Base-by-base conservation (phyloP, 352 stramenopile species). In the Pythium sukuiense region DNA sequence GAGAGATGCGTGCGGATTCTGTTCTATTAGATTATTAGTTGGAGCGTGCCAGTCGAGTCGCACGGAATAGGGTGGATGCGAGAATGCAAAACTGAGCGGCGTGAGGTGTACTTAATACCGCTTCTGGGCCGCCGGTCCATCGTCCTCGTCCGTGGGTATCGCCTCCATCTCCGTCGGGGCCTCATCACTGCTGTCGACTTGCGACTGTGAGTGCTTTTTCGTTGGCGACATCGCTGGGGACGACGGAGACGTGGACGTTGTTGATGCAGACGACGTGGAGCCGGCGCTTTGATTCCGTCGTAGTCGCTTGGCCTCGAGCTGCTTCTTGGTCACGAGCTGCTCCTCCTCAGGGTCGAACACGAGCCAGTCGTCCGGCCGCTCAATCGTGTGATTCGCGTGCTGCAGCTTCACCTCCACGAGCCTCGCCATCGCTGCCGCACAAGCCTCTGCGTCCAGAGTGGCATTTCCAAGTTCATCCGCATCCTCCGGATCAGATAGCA, bases 271-370 rank as follows among this genome's bases (percentile, higher is more conserved):
- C 30, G 63, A 67, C 30, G 39, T 55, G 8, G 61, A 64, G 13
- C 50, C 43, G 11, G 61, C 48, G 45, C 58, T 59, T 20, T 49
- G 35, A 13, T 54, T 59, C 24, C 59, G 52, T 41, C 65, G 65
- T 53, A 58, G 20, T 33, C 58, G 58, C 46, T 49, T 52, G 7
- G 55, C 60, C 7, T 70, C 58, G 16, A 67, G 45, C 0, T 61
- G 52, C 61, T 90, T 90, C 41, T 88, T 80, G 35, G 82, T 65
- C 48, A 90, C 81, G 30, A 92, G 71, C 24, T 78, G 67, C n/a
- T 82, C 75, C 35, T 80, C 67, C 32, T 85, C 65, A 2, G 84
- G 84, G 32, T 92, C 84, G 20, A 89, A 92, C 67, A 92, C 84
- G 35, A 92, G 76, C 84, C 84, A 92, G 43, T 85, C 74, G 50